A percentile compares a stretch with the other conserved stretches of the same genome.
These are phyloP conservation scores for Ophiostoma fasciatum DNA, from an alignment of 2,329 filamentous ascomycete species.

Conservation along the genomic window DNA sequence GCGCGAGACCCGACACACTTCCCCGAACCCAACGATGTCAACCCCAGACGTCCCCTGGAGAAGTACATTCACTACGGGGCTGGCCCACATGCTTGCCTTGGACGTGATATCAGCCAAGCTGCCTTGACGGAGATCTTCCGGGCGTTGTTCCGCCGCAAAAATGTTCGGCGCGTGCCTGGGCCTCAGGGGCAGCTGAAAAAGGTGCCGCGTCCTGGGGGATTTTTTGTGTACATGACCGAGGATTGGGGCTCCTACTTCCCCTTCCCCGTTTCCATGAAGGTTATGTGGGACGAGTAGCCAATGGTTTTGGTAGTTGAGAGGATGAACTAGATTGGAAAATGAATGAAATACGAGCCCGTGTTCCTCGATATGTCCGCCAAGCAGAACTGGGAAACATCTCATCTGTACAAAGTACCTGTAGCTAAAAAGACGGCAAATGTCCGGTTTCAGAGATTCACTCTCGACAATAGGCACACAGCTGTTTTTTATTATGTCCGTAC, in stretches of 20 bases:
- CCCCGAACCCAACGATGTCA: constrained; percentile 44
- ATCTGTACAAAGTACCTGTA: too few species aligned
- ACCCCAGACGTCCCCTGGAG: constrained; percentile 47
- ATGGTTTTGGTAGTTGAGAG: too few species aligned
- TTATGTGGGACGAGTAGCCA: constrained; percentile 32
- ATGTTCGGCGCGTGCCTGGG: constrained; percentile 45
- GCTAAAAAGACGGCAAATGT: too few species aligned
- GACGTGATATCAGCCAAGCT: constrained; percentile 42
- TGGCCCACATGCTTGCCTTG: constrained; percentile 49
- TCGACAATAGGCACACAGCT: too few species aligned
- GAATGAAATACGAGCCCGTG: too few species aligned
- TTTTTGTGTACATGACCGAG: constrained; percentile 48
- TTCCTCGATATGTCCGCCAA: too few species aligned
- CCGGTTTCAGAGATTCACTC: too few species aligned
- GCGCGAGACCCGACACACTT: constrained; percentile 43
- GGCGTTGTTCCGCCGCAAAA: constrained; percentile 44
- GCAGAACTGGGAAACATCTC: too few species aligned
- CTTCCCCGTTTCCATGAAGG: constrained; percentile 38
- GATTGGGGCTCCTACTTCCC: constrained; percentile 40
- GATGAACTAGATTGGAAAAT: too few species aligned
- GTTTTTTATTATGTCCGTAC: too few species aligned
- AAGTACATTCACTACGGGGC: constrained; percentile 50
- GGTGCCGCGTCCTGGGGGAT: constrained; percentile 38
- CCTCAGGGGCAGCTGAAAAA: constrained; percentile 54
- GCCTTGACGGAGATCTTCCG: constrained; percentile 56